Evolutionary conservation across 2,329 filamentous ascomycete genomes (phyloP).

Genomic region (Verticillium albo-atrum): DNA sequence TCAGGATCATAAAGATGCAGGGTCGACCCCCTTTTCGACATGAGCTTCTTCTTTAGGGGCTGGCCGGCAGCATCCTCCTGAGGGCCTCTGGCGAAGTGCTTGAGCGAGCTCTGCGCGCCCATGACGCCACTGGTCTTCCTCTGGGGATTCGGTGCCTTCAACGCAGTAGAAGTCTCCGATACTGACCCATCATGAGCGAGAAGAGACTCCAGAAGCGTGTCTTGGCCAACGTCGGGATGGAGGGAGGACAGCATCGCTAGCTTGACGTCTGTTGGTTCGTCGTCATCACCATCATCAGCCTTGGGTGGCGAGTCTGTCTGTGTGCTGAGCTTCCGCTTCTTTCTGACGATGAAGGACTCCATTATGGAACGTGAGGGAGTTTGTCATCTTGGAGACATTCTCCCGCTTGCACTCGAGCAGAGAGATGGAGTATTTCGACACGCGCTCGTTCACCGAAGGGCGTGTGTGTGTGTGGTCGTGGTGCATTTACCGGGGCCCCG

Average conservation of each 20-base stretch:
- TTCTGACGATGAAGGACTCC: conserved; percentile 52
- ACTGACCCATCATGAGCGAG: conserved; percentile 76
- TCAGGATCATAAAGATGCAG: conserved; percentile 77
- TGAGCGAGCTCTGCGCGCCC: conserved; percentile 61
- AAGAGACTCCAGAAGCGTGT: conserved; percentile 71
- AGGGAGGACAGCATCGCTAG: conserved; percentile 79
- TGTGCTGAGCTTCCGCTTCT: conserved; percentile 43
- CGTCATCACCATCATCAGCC: conserved; percentile 42
- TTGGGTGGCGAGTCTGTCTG: conserved; percentile 6
- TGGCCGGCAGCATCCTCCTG: conserved; percentile 3
- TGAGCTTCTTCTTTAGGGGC: conserved; percentile 40
- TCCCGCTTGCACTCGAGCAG: background rate
- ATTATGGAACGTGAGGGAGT: conserved; percentile 27
- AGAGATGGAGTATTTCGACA: background rate
- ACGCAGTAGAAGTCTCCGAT: conserved; percentile 52
- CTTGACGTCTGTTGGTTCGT: conserved; percentile 87
- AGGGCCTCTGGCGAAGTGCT: conserved; percentile 36
- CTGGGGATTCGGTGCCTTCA: conserved; percentile 31
- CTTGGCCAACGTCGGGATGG: conserved; percentile 58
- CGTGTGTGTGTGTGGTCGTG: background rate
- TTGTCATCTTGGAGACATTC: background rate
- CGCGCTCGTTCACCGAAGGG: background rate
- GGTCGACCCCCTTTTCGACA: conserved; percentile 75
- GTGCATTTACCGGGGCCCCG: background rate
- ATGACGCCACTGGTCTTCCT: conserved; percentile 32